phyloP scores from a whole-genome alignment of 1,139 yeast species.

The Diutina sp. region DNA sequence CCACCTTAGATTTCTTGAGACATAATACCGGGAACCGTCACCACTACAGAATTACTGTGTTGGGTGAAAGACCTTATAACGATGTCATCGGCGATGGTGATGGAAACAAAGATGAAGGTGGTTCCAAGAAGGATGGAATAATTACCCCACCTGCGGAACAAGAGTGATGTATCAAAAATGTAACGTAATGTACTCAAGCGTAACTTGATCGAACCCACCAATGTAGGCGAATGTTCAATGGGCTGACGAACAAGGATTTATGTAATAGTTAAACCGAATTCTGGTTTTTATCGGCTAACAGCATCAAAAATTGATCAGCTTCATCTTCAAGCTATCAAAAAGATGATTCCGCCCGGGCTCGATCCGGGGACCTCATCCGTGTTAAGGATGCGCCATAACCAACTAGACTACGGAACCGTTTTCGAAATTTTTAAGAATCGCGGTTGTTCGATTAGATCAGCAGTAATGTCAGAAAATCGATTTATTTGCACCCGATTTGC shows the following conservation, averaged over 20 bases:
- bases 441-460: no score
- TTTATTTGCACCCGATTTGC: no score
- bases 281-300: no score
- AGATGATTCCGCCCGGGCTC: background rate
- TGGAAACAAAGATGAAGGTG: background rate
- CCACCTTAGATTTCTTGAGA: constrained; percentile 13
- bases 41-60: background rate
- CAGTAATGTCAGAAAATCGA: no score
- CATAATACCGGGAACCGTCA: constrained; percentile 7
- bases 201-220: no score
- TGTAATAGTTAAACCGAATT: no score
- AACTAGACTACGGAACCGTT: background rate
- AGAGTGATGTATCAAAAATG: background rate
- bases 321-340: no score
- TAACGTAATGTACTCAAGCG: no score
- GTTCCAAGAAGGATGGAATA: background rate
- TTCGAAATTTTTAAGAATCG: no score
- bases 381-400: background rate
- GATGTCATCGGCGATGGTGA: background rate
- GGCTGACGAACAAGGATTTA: no score
- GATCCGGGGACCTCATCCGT: background rate
- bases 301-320: no score
- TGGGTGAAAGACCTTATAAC: constrained; percentile 1
- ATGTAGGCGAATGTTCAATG: no score
- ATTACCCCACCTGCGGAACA: background rate